Base-by-base conservation (phyloP, 108 stramenopile genomes). In the Nitzschia sp. region DNA sequence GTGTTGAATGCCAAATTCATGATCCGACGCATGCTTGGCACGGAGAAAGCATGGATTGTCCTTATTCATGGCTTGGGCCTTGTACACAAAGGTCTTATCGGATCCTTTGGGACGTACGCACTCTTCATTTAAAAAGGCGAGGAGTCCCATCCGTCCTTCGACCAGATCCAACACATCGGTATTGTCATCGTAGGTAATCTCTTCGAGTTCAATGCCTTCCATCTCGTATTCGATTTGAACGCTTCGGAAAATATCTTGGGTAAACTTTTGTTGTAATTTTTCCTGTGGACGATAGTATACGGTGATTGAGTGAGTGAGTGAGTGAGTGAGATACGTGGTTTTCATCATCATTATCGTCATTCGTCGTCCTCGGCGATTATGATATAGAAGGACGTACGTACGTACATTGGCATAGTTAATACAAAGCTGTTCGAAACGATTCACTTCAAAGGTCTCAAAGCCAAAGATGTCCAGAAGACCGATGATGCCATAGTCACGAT, bases 401-500 rank as follows among this genome's bases (percentile, higher is more conserved):
- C n/a, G n/a, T n/a, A n/a, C n/a, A 78, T 98, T 98, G 62, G 93
- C 94, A 75, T 93, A 97, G 74, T 98, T 98, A 71, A 98, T 98
- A 60, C 95, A 95, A 16, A 98, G 82, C 83, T 98, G 94, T 69
- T 96, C 92, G 72, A 88, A 92, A 1, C 90, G 80, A 67, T 95
- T 95, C 27, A 90, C 80, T 31, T 81, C 74, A 74, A 98, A 98
- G 17, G 87, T 90, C 75, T 98, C 97, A 64, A 98, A 98, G 2
- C 97, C 97, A 80, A 97, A 98, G 52, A 98, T 97, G 81, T 98
- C 97, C 63, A 98, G 59, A 15, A 95, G 75, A 11, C 91, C 90
- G 45, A 95, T 90, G 44, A 84, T 81, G 34, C 82, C 85, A 66
- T 79, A 84, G 17, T 78, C 77, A 4, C 47, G 48, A 41, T 13